These are phyloP conservation scores for Beta vulgaris DNA, from an alignment of 148 eudicot species.

Conservation along the genomic window DNA sequence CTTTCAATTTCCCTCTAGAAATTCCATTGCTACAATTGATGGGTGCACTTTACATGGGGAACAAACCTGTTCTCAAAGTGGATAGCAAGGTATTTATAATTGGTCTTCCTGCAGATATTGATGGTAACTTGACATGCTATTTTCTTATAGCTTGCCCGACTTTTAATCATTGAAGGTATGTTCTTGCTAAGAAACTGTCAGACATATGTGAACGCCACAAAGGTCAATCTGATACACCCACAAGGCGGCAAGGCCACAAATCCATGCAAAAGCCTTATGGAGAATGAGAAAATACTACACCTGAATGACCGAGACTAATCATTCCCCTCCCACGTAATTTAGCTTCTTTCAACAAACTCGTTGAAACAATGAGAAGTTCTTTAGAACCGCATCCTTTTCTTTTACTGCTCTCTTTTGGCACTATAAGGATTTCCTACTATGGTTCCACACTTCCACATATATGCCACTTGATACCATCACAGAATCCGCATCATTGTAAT, in stretches of 20 bases:
- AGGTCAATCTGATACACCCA: neutral
- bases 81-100: slow-evolving; percentile 78
- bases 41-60: slow-evolving; percentile 99
- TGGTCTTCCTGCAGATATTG: neutral
- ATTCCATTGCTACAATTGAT: slow-evolving; percentile 94
- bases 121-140: neutral
- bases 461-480: no score
- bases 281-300: neutral
- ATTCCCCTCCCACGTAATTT: no score
- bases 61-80: slow-evolving; percentile 91
- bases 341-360: neutral
- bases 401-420: neutral
- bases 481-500: no score
- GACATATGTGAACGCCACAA: neutral
- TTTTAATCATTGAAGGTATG: neutral
- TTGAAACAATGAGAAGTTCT: neutral
- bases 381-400: neutral
- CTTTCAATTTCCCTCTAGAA: slow-evolving; percentile 96
- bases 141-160: no score
- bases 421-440: neutral
- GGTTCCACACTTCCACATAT: neutral
- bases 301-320: no score
- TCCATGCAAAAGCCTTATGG: neutral
- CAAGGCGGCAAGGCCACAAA: neutral
- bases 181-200: neutral